Base-by-base conservation (phyloP, 495 filamentous ascomycete species). In the Trichoderma gamsii region DNA sequence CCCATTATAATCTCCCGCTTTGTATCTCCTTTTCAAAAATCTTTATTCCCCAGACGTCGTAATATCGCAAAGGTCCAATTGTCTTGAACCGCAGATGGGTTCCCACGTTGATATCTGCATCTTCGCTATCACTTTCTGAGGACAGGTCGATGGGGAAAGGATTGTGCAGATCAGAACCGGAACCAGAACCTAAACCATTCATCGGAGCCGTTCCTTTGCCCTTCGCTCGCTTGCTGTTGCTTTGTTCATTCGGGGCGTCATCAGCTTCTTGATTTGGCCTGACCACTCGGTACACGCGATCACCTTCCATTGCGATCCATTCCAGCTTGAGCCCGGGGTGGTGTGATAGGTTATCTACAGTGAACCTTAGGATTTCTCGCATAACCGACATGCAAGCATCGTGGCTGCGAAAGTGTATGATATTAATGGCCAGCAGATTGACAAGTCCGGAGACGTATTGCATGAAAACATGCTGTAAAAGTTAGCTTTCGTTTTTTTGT, bases 21-120 rank as follows among this genome's bases (percentile, higher is more conserved):
- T 76, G 70, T 29, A 84, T 70, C 69, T 85, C 82, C 72, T 82
- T 84, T 74, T 81, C 76, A 32, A 83, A 85, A 63, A 85, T 84
- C 65, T 76, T 74, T 8, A 85, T 74, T 1, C 77, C 79, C 63
- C 67, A 72, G n/a, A 84, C 74, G 59, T 85, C 82, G 65, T 76
- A 80, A 69, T 82, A 83, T 29, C 71, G 72, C 25, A 81, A 69
- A 9, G 75, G 74, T 51, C 79, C 80, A 1, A 82, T 32, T 11
- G 76, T 69, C 66, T 81, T 77, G 0, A 81, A 71, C 67, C 73
- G 76, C 15, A 70, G 51, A 0, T 59, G 67, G 23, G 32, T 63
- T 21, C 23, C 64, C 2, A 23, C 56, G 9, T 67, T 70, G 9
- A 74, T 70, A 1, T 69, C 75, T 0, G 74, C 75, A 27, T 77